Evolutionary conservation across 768 basidiomycete species (phyloP).

Genomic region (Hydnomerulius pinastri): DNA sequence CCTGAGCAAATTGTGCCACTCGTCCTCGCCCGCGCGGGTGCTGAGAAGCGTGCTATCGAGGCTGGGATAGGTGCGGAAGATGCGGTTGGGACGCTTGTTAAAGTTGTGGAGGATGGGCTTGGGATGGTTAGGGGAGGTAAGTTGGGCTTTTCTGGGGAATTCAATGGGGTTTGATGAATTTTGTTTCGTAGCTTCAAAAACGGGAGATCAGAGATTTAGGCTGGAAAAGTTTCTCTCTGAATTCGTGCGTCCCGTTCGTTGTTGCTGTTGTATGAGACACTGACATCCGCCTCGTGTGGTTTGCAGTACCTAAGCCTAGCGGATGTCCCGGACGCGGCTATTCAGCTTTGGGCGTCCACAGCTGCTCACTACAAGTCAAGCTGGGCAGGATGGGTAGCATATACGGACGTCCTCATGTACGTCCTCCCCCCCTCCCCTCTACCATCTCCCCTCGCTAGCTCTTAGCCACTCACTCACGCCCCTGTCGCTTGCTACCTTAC

Average conservation of each 20-base stretch:
- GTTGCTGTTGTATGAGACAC: not conserved
- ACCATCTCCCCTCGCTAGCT: too few relatives aligned
- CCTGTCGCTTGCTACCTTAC: constrained; percentile 3
- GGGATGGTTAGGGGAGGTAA: constrained; percentile 59
- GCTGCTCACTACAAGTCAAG: constrained; percentile 67
- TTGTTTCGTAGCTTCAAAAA: constrained; percentile 48
- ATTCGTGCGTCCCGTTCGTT: constrained; percentile 52
- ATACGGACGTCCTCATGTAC: constrained; percentile 74
- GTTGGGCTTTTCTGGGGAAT: not conserved
- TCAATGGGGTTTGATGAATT: not conserved
- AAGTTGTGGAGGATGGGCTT: constrained; percentile 64
- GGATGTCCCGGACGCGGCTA: constrained; percentile 53
- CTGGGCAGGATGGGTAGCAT: constrained; percentile 75
- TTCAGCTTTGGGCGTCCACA: constrained; percentile 66
- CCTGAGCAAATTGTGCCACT: constrained; percentile 67
- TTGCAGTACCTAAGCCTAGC: constrained; percentile 47
- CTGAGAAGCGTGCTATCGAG: constrained; percentile 58
- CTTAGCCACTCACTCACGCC: too few relatives aligned
- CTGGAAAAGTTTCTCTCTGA: constrained; percentile 83
- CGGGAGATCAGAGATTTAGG: constrained; percentile 75
- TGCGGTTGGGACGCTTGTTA: constrained; percentile 52
- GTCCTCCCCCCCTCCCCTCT: constrained; percentile 27
- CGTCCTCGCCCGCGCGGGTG: constrained; percentile 64
- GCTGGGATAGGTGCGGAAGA: constrained; percentile 52
- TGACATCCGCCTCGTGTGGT: not conserved